Evolutionary conservation across 495 filamentous ascomycete genomes (phyloP), one percentile per base, ranked within the genome.

Genomic region (Penicillium taxi): DNA sequence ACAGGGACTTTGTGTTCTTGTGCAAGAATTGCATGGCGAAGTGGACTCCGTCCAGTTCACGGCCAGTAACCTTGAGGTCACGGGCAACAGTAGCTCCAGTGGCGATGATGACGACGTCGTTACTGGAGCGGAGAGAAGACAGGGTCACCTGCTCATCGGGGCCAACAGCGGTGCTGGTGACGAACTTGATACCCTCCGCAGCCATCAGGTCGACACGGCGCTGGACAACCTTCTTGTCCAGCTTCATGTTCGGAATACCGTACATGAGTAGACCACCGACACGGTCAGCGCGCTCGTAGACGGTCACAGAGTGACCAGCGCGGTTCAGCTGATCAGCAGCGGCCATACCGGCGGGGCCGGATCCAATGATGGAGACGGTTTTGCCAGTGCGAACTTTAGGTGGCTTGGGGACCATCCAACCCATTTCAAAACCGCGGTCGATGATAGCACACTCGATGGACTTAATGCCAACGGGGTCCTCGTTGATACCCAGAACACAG

Each of bases 221-320:
- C 72, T 96, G 86, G 32, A 99, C 91, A 39, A 99, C 75, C 55
- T 85, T 86, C 75, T 99, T 99, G 74, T 99, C 91, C 19, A 99
- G 81, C 73, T 99, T 99, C 91, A 99, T 99, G 74, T 99, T 99
- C 31, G 91, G 91, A 43, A 99, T 99, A 47, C 91, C 91, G 56
- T 99, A 82, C 91, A 99, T 99, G 51, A 99, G 81, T 42, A 99
- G 70, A 53, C 91, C 91, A 61, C 91, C 91, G 41, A 83, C 68
- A 42, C 91, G 86, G 59, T 99, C 91, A 44, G 91, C 78, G 26
- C 91, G 86, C 73, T 99, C 91, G 61, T 96, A 96, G 11, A 99
- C 85, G 11, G 86, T 96, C 37, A 96, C 87, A 12, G 42, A 69
- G 62, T 99, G 91, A 23, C 91, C 91, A 47, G 82, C 84, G 56